A percentile compares a stretch with the other conserved stretches of the same genome.
These are phyloP conservation scores for Lasiosphaeria ovina DNA, from an alignment of 495 filamentous ascomycete genomes.

Conservation along the genomic window DNA sequence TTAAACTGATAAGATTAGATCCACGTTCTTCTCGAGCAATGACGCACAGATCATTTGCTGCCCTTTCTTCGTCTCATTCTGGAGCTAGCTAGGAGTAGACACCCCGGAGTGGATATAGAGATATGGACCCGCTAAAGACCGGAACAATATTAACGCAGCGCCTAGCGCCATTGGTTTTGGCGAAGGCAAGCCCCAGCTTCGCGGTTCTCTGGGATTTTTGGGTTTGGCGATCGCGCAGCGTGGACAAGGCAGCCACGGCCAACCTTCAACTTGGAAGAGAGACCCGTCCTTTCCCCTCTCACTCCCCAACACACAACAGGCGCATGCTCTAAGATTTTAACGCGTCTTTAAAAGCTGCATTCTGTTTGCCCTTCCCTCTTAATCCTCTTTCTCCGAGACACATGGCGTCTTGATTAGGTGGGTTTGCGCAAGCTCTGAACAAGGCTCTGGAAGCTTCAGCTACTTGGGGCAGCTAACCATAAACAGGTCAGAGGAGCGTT, in stretches of 20 bases:
- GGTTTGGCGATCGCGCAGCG: constrained; percentile 18
- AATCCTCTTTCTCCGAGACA: background rate
- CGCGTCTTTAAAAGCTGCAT: background rate
- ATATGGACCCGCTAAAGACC: constrained; percentile 1
- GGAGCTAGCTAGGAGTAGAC: background rate
- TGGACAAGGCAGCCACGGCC: constrained; percentile 11
- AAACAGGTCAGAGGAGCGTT: too few relatives aligned
- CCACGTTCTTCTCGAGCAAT: too few relatives aligned
- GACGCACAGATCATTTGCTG: too few relatives aligned
- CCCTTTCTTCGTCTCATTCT: background rate
- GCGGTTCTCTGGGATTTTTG: constrained; percentile 29
- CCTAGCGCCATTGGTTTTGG: constrained; percentile 36
- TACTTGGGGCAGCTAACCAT: too few relatives aligned
- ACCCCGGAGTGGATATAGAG: too few relatives aligned
- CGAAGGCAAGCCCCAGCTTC: constrained; percentile 28
- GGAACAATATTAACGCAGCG: constrained; percentile 23
- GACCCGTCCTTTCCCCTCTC: constrained; percentile 8
- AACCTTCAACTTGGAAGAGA: constrained; percentile 1
- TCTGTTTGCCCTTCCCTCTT: background rate
- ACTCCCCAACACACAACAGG: background rate
- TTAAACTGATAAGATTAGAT: constrained; percentile 12
- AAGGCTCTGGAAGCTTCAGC: background rate
- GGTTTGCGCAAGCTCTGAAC: constrained; percentile 3
- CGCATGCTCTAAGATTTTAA: background rate
- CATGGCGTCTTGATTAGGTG: constrained; percentile 10